Conservation (phyloP, 495 filamentous ascomycete genomes). For the Hypomontagnella submonticulosa region DNA sequence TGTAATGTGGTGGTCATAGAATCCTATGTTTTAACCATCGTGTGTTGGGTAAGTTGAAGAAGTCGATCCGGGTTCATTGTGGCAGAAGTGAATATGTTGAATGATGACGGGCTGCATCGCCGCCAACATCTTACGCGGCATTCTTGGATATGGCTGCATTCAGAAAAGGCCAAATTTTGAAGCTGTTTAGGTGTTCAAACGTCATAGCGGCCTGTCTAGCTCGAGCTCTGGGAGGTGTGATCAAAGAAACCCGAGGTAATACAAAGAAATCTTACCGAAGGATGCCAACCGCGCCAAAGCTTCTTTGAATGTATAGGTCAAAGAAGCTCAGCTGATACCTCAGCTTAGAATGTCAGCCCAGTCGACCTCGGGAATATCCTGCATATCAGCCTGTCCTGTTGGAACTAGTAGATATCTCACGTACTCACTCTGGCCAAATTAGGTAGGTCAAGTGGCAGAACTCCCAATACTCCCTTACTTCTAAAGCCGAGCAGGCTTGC, state of each 20-base stretch:
- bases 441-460: constrained; percentile 10
- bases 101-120: too few relatives aligned
- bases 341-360: constrained; percentile 7
- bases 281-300: constrained; percentile 4
- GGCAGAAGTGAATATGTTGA: not conserved
- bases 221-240: not conserved
- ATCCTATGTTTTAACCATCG: too few relatives aligned
- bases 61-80: not conserved
- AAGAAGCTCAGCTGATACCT: not conserved
- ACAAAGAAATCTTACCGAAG: constrained; percentile 2
- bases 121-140: too few relatives aligned
- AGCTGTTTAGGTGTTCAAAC: not conserved
- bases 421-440: not conserved
- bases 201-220: constrained; percentile 13
- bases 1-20: not conserved
- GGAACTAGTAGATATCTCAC: constrained; percentile 2
- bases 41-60: not conserved
- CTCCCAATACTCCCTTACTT: constrained; percentile 1
- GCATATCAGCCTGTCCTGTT: constrained; percentile 3
- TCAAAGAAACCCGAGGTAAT: constrained; percentile 29
- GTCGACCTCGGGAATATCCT: constrained; percentile 1
- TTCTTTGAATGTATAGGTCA: not conserved
- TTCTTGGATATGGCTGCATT: not conserved
- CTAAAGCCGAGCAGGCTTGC: not conserved
- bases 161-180: not conserved